A percentile compares a stretch with the other conserved stretches of the same genome.
These are phyloP conservation scores for Lipomyces orientalis DNA, from an alignment of 805 yeast genomes.

Conservation along the genomic window DNA sequence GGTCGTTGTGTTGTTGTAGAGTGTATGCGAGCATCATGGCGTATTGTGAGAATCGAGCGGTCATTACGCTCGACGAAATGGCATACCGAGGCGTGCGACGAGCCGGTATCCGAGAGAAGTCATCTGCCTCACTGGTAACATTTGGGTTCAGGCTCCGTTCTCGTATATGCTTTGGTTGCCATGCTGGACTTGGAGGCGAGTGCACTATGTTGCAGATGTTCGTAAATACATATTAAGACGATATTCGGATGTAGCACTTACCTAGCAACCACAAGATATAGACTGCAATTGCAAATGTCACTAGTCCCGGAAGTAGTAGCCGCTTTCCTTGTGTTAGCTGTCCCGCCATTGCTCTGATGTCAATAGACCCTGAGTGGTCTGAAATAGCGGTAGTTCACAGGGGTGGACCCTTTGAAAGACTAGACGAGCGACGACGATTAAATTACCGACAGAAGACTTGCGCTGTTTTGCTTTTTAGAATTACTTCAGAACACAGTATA, in stretches of 20 bases:
- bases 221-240: neutral
- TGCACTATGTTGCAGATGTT: neutral
- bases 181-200: neutral
- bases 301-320: neutral
- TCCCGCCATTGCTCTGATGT: neutral
- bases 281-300: neutral
- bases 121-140: neutral
- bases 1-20: constrained; percentile 39
- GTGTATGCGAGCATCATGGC: constrained; percentile 41
- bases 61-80: constrained; percentile 39
- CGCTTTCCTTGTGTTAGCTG: neutral
- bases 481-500: no score
- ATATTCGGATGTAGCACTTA: neutral
- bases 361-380: neutral
- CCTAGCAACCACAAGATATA: neutral
- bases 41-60: constrained; percentile 38
- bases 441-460: no score
- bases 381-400: neutral
- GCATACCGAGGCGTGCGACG: constrained; percentile 36
- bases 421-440: no score
- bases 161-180: neutral
- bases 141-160: neutral
- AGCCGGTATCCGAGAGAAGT: neutral
- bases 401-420: neutral
- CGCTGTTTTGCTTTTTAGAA: no score